Conservation (phyloP, 2,329 filamentous ascomycete species). For the Sporothrix schenckii region DNA sequence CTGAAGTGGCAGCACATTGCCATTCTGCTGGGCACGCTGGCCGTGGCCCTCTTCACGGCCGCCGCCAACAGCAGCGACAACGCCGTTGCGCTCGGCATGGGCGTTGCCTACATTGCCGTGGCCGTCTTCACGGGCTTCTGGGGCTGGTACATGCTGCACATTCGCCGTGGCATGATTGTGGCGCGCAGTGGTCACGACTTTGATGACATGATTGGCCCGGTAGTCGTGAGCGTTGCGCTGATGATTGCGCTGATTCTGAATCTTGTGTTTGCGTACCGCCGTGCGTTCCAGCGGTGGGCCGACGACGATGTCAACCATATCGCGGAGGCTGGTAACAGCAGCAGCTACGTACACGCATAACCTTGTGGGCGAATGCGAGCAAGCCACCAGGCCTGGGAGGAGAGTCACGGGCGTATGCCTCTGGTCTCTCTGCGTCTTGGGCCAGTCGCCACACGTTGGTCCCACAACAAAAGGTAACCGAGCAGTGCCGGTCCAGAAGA, state of each 20-base stretch:
- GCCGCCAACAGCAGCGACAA: conserved; percentile 67
- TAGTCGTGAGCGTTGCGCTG: conserved; percentile 79
- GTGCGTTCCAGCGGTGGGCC: conserved; percentile 36
- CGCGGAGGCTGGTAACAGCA: neutral
- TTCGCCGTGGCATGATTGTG: conserved; percentile 75
- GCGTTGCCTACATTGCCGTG: conserved; percentile 79
- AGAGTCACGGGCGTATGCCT: neutral
- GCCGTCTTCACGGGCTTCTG: conserved; percentile 82
- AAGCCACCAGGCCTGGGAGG: too few species aligned
- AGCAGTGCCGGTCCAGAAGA: neutral
- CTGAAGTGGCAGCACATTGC: conserved; percentile 98
- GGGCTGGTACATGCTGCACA: conserved; percentile 84
- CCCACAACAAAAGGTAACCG: neutral
- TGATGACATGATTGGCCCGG: conserved; percentile 82
- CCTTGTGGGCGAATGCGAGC: neutral
- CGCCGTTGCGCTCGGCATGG: conserved; percentile 73
- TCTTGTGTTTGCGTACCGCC: conserved; percentile 71
- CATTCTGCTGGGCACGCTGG: conserved; percentile 80
- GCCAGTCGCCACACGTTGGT: neutral
- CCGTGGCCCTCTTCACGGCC: conserved; percentile 84
- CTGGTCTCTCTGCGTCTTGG: too few species aligned
- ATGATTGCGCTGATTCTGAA: conserved; percentile 80
- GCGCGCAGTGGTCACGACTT: conserved; percentile 90
- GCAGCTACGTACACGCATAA: conserved; percentile 28
- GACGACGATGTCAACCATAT: conserved; percentile 8